Evolutionary conservation across 2,329 filamentous ascomycete species (phyloP).

Genomic region (Paramyrothecium roridum): DNA sequence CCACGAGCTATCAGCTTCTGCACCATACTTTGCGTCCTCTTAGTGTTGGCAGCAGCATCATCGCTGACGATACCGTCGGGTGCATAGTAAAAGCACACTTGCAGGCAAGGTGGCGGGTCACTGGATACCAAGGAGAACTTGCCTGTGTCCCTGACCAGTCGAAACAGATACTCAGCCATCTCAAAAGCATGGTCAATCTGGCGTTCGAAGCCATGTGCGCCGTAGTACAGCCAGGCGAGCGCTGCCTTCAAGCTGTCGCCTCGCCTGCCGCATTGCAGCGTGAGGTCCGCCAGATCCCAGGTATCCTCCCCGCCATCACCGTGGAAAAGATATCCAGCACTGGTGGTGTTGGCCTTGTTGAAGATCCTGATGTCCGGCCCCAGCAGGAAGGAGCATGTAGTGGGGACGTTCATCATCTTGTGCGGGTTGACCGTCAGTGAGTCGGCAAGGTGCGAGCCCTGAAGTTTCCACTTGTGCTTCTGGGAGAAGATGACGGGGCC

Average conservation of each 20-base stretch:
- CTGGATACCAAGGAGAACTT: conserved; percentile 71
- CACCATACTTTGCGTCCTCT: conserved; percentile 46
- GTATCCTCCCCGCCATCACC: conserved; percentile 54
- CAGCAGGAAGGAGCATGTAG: conserved; percentile 89
- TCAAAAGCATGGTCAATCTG: conserved; percentile 73
- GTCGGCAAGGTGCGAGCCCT: conserved; percentile 71
- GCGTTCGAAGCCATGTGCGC: conserved; percentile 65
- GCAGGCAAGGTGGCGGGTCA: conserved; percentile 80
- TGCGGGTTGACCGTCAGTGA: conserved; percentile 89
- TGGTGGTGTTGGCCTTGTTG: conserved; percentile 79
- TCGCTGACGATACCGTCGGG: conserved; percentile 46
- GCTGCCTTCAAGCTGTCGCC: conserved; percentile 86
- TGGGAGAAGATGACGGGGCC: conserved; percentile 76
- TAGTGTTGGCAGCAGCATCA: conserved; percentile 42
- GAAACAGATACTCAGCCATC: conserved; percentile 66
- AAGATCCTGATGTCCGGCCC: conserved; percentile 73
- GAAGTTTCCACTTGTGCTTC: conserved; percentile 60
- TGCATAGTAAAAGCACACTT: conserved; percentile 91
- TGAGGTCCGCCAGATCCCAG: conserved; percentile 90
- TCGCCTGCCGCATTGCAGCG: conserved; percentile 85
- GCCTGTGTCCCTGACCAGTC: conserved; percentile 47
- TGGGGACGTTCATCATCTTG: conserved; percentile 91
- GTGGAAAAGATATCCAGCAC: conserved; percentile 84
- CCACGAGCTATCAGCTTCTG: conserved; percentile 44
- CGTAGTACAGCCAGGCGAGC: conserved; percentile 87